Conservation (phyloP, 176 grass and related monocot species). For the Oryza coarctata region DNA sequence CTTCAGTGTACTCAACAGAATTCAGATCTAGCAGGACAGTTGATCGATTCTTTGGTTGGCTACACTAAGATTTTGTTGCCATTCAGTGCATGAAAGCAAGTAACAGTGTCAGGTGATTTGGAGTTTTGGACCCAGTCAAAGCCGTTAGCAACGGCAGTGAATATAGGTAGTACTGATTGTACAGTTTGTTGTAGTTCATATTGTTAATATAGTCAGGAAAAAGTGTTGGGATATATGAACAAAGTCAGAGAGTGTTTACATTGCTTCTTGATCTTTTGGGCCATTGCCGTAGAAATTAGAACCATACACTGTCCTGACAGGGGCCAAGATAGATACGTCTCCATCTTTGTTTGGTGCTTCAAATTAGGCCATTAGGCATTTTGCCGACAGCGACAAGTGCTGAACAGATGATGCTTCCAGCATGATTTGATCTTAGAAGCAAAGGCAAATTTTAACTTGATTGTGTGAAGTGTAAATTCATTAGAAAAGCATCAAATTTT, state of each 20-base stretch:
- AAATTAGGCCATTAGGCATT: neutral
- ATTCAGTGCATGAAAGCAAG: constrained; percentile 24
- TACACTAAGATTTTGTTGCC: constrained; percentile 24
- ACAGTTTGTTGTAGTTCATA: constrained; percentile 9
- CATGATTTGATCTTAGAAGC: neutral
- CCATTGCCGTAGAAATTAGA: neutral
- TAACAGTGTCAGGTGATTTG: neutral
- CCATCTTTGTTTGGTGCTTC: neutral
- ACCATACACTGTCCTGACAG: neutral
- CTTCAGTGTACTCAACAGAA: constrained; percentile 16
- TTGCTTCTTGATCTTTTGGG: neutral
- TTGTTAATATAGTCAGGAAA: neutral
- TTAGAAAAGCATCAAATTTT: neutral
- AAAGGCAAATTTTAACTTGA: neutral
- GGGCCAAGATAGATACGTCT: neutral
- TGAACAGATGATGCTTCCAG: no score
- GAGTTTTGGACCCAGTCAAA: neutral
- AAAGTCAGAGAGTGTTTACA: neutral
- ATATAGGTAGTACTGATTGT: neutral
- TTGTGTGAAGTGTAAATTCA: neutral
- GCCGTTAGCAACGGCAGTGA: neutral
- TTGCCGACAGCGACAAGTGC: neutral
- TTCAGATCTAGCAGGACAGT: constrained; percentile 18
- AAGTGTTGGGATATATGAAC: constrained; percentile 3
- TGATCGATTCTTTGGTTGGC: constrained; percentile 28